Conservation (phyloP, 2,329 filamentous ascomycete species). For the Massarina eburnea region DNA sequence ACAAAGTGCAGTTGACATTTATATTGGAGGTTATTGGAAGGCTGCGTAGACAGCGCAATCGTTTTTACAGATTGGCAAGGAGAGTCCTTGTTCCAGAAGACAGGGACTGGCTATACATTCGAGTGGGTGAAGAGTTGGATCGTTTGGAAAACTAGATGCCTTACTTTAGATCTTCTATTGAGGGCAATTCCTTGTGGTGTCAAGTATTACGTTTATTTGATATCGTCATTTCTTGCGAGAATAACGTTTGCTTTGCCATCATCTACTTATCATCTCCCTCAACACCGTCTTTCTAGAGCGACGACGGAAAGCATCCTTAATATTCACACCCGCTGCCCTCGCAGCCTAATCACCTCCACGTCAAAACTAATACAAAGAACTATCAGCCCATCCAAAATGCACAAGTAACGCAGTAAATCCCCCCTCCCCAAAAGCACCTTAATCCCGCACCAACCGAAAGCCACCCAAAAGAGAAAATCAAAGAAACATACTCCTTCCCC, state of each 20-base stretch:
- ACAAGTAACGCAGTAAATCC: conserved; percentile 6
- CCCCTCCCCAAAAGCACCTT: no score
- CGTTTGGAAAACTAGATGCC: conserved; percentile 7
- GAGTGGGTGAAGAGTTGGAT: conserved; percentile 8
- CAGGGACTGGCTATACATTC: conserved; percentile 3
- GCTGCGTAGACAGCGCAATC: conserved; percentile 11
- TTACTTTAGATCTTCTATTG: conserved; percentile 6
- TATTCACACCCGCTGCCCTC: no score
- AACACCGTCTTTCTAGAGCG: no score
- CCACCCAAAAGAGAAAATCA: no score
- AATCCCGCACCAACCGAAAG: no score
- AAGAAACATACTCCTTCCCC: no score
- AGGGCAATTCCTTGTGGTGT: conserved; percentile 4
- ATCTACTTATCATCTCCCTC: no score
- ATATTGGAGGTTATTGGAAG: conserved; percentile 10
- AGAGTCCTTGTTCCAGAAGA: not conserved
- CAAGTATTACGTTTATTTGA: no score
- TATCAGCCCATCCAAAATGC: conserved; percentile 13
- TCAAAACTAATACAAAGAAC: conserved; percentile 15
- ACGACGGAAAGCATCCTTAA: no score
- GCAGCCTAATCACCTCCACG: conserved; percentile 10
- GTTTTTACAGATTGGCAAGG: conserved; percentile 5
- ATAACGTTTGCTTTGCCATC: no score
- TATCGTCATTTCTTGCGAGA: no score
- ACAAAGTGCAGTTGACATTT: conserved; percentile 11